Evolutionary conservation across 768 basidiomycete species (phyloP), one percentile per base, ranked within the genome.

Genomic region (Coprinopsis strossmayeri): DNA sequence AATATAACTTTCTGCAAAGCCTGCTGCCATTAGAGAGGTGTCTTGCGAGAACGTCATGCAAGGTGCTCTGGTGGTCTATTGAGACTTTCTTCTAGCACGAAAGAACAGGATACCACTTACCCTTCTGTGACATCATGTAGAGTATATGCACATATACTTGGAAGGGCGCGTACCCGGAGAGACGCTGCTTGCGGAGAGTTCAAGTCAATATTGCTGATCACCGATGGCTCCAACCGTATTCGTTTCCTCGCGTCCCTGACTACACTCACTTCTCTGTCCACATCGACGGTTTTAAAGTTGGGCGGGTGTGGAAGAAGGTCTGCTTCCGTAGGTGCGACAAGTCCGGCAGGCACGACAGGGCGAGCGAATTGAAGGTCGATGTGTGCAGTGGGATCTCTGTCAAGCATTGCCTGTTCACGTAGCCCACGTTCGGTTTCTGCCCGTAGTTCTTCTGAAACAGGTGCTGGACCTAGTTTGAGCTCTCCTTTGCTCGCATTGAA

Each of bases 111-210:
- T 10, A 5, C 5, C 32, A 41, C 85, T 58, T 61, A 96, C 95
- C 91, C 90, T 69, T 98, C 95, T n/a, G 84, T 83, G 1, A 88
- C 82, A 58, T 98, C 93, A 62, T 96, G 94, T 34, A 99, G 61
- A 2, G 96, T 98, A 60, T 96, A 98, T 4, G 91, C 83, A 56
- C 95, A 96, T 46, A 98, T 83, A 57, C 94, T 97, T 2, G 95
- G 95, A 48, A 95, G 67, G 35, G 84, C 86, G 12, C 81, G 74
- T 1, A 82, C 74, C 48, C 79, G 70, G n/a, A 73, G 61, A 26
- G 77, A 63, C 45, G 69, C 66, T 7, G 74, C 81, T 63, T 85
- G 87, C 26, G 78, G 64, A 20, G 79, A 78, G 55, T 74, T 75
- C 27, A 64, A 62, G 60, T 87, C 85, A 11, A 80, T 64, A 53